phyloP scores from a whole-genome alignment of 2,329 filamentous ascomycete genomes.

The Exophiala dermatitidis region DNA sequence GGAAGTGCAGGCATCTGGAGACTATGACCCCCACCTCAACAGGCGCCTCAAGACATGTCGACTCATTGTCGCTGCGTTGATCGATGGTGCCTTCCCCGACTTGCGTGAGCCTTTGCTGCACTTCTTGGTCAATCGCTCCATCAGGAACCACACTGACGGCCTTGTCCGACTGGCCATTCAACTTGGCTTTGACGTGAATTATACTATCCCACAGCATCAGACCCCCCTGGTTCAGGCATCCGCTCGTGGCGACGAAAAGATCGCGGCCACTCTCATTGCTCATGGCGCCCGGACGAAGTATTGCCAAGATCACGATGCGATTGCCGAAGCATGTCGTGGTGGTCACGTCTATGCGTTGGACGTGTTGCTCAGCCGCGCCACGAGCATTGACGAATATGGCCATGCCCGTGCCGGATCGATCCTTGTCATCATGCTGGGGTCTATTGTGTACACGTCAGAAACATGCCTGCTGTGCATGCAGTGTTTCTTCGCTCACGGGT shows the following conservation, averaged over 20 bases:
- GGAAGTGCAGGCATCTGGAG: neutral
- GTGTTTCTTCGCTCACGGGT: neutral
- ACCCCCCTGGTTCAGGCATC: neutral
- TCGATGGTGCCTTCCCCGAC: neutral
- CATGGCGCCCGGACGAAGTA: conserved; percentile 1
- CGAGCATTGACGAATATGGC: conserved; percentile 3
- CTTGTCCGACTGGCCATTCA: conserved; percentile 1
- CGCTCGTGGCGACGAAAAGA: neutral
- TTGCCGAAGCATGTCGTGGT: neutral
- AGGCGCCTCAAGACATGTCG: neutral
- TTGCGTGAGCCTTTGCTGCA: neutral
- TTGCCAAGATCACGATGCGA: neutral
- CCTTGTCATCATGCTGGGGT: neutral
- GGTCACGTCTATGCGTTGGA: neutral
- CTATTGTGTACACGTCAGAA: neutral
- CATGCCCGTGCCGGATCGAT: neutral
- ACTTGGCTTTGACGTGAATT: conserved; percentile 4
- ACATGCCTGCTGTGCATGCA: neutral
- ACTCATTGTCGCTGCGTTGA: neutral
- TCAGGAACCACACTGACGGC: neutral
- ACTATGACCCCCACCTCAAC: neutral
- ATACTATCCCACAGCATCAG: neutral
- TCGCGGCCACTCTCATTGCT: neutral
- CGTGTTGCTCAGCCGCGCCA: neutral
- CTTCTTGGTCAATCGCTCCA: neutral